Evolutionary conservation across 345 rosid species (phyloP), one percentile per base, ranked within the genome.

Genomic region (Corymbia maculata): DNA sequence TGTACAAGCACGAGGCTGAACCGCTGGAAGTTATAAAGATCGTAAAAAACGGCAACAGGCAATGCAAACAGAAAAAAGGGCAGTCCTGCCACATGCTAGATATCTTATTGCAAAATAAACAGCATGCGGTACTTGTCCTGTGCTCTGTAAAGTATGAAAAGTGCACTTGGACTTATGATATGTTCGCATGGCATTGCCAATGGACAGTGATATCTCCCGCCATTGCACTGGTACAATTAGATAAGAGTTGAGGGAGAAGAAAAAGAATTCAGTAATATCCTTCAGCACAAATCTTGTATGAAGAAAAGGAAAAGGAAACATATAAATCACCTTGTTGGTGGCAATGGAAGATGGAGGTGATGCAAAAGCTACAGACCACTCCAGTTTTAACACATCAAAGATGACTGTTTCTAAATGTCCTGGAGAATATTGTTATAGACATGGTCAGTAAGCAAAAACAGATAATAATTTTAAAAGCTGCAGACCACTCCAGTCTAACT

Each of bases 401-500:
- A 96, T 90, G 90, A 95, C 90, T 79, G 99, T 97, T 89, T 97
- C 99, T 13, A 95, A 86, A 82, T 95, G 98, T 90, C 99, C 98
- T 96, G 95, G 32, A 89, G 86, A 89, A 50, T 87, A 22, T 42
- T 8, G 59, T 57, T 36, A 86, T 53, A 30, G 45, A 52, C 57
- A 52, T 52, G 64, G 26, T 9, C 52, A 28, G n/a, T 50, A 32
- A 84, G 50, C 26, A 42, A 64, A 86, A n/a, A 50, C 49, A 45
- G 19, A 51, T 9, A 45, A 57, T 12, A 86, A 55, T 21, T 55
- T 55, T 51, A 91, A 92, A 84, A 85, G 95, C 95, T 87, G 96
- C 89, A 85, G 99, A 96, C 99, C 98, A 97, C 91, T 97, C 98
- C 49, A 89, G 88, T 94, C 95, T 86, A 97, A 51, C 87, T 96